Base-by-base conservation (phyloP, 352 stramenopile genomes). In the Phytophthora uliginosa region DNA sequence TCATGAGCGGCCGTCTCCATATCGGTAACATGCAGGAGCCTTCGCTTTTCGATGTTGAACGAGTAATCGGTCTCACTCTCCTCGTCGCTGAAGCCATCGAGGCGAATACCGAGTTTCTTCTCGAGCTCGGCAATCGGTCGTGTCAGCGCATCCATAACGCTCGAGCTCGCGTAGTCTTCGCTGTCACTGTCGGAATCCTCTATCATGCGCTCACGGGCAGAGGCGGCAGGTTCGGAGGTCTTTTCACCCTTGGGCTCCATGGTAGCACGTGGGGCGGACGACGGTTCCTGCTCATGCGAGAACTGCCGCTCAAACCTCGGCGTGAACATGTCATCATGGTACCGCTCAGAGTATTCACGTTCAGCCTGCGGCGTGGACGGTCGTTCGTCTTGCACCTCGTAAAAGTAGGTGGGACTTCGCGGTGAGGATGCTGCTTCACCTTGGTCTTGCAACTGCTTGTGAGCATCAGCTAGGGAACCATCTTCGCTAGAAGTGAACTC, bases 71-170 rank as follows among this genome's bases (percentile, higher is more conserved):
- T 63, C 36, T 87, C 74, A 61, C 87, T 88, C 53, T 88, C 76
- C 71, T 90, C 83, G 28, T 91, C 83, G 18, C 79, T 90, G n/a
- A 87, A 69, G 53, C 85, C 82, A 31, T 91, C 78, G 38, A 94
- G 91, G 38, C 72, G 81, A 50, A 92, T 90, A 0, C 85, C 87
- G 9, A 94, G 72, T 59, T 89, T 87, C 59, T 78, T 78, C 65
- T 94, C 85, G 18, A 94, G 74, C 59, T 94, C 85, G 22, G 87
- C 85, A 57, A 94, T 92, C 20, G 87, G 84, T 13, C 85, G 82
- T 48, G 93, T 85, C 33, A 36, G 33, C 8, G 33, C 33, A 4
- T 36, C 33, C 33, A 10, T 36, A 2, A 36, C 4, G 33, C 33
- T 36, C 33, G 8, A 36, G 24, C 51, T 57, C 34, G 51, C 17